Conservation (phyloP, 371 early-diverging fungal genomes). For the Globomyces sp. region DNA sequence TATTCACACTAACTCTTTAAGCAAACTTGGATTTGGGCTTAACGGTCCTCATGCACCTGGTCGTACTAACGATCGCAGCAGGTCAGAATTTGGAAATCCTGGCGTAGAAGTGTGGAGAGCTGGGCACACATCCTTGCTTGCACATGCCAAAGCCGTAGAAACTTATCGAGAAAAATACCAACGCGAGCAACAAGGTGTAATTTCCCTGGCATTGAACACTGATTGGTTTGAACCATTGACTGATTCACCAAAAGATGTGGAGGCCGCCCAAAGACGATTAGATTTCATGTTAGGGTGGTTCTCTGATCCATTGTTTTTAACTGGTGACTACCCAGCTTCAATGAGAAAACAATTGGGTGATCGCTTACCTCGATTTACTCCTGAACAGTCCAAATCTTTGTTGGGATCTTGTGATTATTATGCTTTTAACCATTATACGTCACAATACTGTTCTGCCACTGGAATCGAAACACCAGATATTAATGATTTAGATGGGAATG, state of each 20-base stretch:
- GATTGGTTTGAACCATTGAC: slow-evolving; percentile 30
- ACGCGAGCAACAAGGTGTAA: slow-evolving; percentile 10
- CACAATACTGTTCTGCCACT: slow-evolving; percentile 20
- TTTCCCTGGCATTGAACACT: slow-evolving; percentile 23
- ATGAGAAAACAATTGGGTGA: slow-evolving; percentile 26
- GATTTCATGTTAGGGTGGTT: slow-evolving; percentile 36
- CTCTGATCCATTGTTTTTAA: slow-evolving; percentile 31
- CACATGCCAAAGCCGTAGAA: slow-evolving; percentile 33
- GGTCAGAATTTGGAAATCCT: slow-evolving; percentile 21
- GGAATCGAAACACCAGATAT: slow-evolving; percentile 3
- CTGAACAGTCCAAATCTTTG: slow-evolving; percentile 25
- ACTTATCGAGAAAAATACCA: slow-evolving; percentile 27
- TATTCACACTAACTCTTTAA: not conserved
- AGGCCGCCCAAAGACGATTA: slow-evolving; percentile 18
- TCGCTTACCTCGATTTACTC: slow-evolving; percentile 33
- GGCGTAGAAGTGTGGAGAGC: slow-evolving; percentile 19
- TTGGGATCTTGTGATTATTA: slow-evolving; percentile 39
- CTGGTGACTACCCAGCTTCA: slow-evolving; percentile 39
- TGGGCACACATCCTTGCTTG: slow-evolving; percentile 33
- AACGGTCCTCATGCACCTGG: slow-evolving; percentile 35
- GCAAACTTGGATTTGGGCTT: slow-evolving; percentile 19
- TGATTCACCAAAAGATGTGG: not conserved
- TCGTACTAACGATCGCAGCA: slow-evolving; percentile 14
- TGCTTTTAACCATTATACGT: slow-evolving; percentile 38
- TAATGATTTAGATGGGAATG: slow-evolving; percentile 13